Evolutionary conservation across 371 early-diverging fungal species (phyloP).

Genomic region (Thermomucor indicae-seudaticae): DNA sequence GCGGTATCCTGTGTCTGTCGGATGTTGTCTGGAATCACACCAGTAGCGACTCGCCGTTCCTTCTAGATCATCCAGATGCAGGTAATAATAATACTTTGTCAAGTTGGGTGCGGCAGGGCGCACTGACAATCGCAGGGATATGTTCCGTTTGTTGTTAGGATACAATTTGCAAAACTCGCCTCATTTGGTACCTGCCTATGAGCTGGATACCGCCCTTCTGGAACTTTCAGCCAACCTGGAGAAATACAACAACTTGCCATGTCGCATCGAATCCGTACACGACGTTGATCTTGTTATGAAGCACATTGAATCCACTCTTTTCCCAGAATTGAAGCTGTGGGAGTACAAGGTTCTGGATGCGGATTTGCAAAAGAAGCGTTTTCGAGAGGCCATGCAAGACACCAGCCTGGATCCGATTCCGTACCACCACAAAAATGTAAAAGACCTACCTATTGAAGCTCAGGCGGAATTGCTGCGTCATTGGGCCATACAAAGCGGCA

Average conservation of each 20-base stretch:
- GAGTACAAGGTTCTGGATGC: slow-evolving; percentile 72
- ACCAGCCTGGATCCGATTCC: slow-evolving; percentile 24
- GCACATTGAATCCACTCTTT: slow-evolving; percentile 50
- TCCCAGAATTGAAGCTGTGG: slow-evolving; percentile 77
- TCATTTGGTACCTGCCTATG: slow-evolving; percentile 89
- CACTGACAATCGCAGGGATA: neutral
- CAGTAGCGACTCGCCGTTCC: slow-evolving; percentile 84
- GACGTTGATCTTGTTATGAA: slow-evolving; percentile 67
- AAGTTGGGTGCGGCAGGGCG: neutral
- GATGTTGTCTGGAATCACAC: slow-evolving; percentile 99
- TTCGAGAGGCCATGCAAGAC: slow-evolving; percentile 9
- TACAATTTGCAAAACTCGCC: slow-evolving; percentile 95
- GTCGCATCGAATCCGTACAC: slow-evolving; percentile 51
- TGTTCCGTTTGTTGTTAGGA: slow-evolving; percentile 40
- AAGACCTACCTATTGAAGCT: slow-evolving; percentile 31
- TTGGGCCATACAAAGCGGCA: slow-evolving; percentile 27
- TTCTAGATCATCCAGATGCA: slow-evolving; percentile 93
- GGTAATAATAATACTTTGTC: slow-evolving; percentile 36
- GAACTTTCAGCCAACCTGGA: slow-evolving; percentile 62
- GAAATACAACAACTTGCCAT: slow-evolving; percentile 43
- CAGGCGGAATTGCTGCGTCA: slow-evolving; percentile 30
- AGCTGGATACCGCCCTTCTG: slow-evolving; percentile 83
- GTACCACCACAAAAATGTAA: neutral
- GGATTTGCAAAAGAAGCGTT: slow-evolving; percentile 32
- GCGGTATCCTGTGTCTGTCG: slow-evolving; percentile 75